phyloP scores from a whole-genome alignment of 2,329 filamentous ascomycete species.

The Fonsecaea nubica region DNA sequence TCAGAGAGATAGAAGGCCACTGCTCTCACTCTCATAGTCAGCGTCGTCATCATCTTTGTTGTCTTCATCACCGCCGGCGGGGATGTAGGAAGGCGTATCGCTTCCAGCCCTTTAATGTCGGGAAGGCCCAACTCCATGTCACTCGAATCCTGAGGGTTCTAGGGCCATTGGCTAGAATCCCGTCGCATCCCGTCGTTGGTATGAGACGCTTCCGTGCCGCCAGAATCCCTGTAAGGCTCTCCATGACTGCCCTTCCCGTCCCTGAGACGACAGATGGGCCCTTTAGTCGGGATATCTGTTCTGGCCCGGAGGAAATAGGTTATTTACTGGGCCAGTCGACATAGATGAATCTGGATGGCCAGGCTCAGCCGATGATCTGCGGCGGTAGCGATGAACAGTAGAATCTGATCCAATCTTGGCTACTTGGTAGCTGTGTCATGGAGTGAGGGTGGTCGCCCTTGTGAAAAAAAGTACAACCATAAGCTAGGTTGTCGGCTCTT shows the following conservation, averaged over 20 bases:
- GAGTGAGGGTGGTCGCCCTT: conserved; percentile 13
- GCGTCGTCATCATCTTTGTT: not conserved
- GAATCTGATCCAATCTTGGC: conserved; percentile 24
- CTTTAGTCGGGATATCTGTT: conserved; percentile 18
- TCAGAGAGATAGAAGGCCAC: not conserved
- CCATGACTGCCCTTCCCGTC: conserved; percentile 5
- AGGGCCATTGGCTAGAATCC: not conserved
- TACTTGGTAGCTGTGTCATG: conserved; percentile 20
- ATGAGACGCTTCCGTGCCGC: conserved; percentile 6
- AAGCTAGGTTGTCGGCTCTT: not conserved
- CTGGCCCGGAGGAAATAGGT: conserved; percentile 9
- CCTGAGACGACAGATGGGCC: conserved; percentile 14
- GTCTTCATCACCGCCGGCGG: not conserved
- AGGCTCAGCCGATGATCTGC: conserved; percentile 20
- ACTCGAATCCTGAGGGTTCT: not conserved
- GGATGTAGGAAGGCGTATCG: not conserved
- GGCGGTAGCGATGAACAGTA: conserved; percentile 18
- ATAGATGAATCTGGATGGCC: conserved; percentile 17
- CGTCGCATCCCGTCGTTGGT: not conserved
- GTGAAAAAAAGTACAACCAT: not conserved
- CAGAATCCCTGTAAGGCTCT: conserved; percentile 5
- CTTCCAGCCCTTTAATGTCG: not conserved
- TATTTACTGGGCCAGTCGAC: conserved; percentile 16
- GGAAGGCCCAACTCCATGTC: not conserved
- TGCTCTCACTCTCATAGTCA: not conserved